These are phyloP conservation scores for Pterocarpus macrocarpus DNA, from an alignment of 306 rosid genomes.

Conservation along the genomic window DNA sequence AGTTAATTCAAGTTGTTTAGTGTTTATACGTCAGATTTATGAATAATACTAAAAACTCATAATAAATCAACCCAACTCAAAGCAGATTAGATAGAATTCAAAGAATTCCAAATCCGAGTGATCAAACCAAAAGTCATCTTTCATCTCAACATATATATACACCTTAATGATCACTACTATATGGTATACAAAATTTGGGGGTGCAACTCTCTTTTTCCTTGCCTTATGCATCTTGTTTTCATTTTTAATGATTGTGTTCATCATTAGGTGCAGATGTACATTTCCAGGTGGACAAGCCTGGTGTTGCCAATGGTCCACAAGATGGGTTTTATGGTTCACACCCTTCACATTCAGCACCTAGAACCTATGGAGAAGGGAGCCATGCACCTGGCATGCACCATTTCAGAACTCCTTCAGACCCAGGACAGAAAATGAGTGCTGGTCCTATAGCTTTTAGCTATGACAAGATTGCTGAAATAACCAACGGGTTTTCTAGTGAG, in stretches of 20 bases:
- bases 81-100: too few species aligned
- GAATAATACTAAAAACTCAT: too few species aligned
- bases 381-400: constrained; percentile 33
- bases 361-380: constrained; percentile 45
- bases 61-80: too few species aligned
- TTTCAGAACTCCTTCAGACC: constrained; percentile 53
- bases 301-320: constrained; percentile 37
- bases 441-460: constrained; percentile 66
- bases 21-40: too few species aligned
- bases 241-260: constrained; percentile 3
- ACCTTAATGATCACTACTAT: too few species aligned
- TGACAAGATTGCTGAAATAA: constrained; percentile 72
- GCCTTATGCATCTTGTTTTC: constrained; percentile 8
- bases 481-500: constrained; percentile 69
- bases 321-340: constrained; percentile 52
- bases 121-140: too few species aligned
- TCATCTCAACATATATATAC: too few species aligned
- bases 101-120: too few species aligned
- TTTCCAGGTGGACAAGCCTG: constrained; percentile 57
- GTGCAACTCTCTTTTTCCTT: too few species aligned
- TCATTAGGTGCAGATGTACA: constrained; percentile 56
- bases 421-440: constrained; percentile 37
- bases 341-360: constrained; percentile 34
- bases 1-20: too few species aligned
- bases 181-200: too few species aligned